phyloP scores from a whole-genome alignment of 2,329 filamentous ascomycete genomes.

The Cordyceps cateniannulata region DNA sequence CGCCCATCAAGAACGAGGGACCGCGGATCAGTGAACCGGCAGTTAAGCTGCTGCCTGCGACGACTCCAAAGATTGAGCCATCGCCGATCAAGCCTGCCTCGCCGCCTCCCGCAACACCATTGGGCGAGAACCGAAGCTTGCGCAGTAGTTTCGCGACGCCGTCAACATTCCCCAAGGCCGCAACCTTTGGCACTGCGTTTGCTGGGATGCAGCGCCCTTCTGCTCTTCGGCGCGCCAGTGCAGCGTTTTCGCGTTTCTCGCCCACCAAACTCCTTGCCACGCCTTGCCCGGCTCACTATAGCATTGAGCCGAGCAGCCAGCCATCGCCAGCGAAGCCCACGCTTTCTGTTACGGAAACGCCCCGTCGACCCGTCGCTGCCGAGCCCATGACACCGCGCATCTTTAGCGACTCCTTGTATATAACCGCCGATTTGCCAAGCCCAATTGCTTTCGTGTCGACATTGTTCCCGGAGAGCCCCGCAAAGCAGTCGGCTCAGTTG shows the following conservation, averaged over 20 bases:
- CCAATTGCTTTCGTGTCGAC: conserved; percentile 1
- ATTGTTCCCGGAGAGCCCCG: conserved; percentile 4
- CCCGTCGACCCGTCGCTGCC: not conserved
- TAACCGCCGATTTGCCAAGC: conserved; percentile 1
- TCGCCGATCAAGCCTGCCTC: conserved; percentile 26
- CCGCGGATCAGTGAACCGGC: conserved; percentile 24
- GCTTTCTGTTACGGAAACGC: not conserved
- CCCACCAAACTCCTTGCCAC: not conserved
- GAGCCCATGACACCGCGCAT: conserved; percentile 3
- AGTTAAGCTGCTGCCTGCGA: conserved; percentile 23
- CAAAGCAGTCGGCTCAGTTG: conserved; percentile 1
- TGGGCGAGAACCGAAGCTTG: conserved; percentile 12
- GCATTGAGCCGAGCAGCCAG: not conserved
- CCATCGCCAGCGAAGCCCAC: not conserved
- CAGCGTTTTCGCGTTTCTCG: not conserved
- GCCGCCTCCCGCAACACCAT: conserved; percentile 21
- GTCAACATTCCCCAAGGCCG: conserved; percentile 6
- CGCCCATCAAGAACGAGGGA: conserved; percentile 20
- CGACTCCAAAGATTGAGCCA: conserved; percentile 19
- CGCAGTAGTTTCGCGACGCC: not conserved
- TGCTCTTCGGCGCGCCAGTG: not conserved
- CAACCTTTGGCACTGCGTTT: conserved; percentile 2
- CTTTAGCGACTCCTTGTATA: not conserved
- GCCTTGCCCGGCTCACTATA: conserved; percentile 1
- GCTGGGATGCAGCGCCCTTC: conserved; percentile 9